Percentiles rank a stretch among this genome's conserved stretches.
Evolutionary conservation across 1,284 basidiomycete species (phyloP).

Genomic region (Polyporus tsugae): DNA sequence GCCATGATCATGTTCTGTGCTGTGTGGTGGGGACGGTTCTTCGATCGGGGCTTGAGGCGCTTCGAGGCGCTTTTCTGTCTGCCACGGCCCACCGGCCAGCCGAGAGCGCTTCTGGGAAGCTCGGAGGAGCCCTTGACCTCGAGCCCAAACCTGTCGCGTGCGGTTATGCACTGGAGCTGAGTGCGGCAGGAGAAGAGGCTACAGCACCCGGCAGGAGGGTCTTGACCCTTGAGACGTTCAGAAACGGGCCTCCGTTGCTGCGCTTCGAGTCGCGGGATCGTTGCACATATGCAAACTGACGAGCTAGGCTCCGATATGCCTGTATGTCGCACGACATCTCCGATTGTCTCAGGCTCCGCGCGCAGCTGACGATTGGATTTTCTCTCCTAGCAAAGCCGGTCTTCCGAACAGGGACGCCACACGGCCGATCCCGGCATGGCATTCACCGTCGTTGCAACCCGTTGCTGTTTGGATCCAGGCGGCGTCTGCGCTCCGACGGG

Average conservation of each 20-base stretch:
- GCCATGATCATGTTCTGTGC: not conserved
- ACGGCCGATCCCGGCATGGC: not conserved
- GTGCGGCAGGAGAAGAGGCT: constrained; percentile 4
- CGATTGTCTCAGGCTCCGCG: not conserved
- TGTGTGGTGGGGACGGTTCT: not conserved
- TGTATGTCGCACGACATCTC: not conserved
- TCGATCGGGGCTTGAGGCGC: not conserved
- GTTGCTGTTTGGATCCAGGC: not conserved
- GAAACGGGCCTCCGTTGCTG: not conserved
- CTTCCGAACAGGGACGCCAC: not conserved
- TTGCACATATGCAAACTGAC: not conserved
- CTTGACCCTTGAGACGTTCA: not conserved
- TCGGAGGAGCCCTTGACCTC: not conserved
- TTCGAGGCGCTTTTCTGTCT: not conserved
- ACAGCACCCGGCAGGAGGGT: not conserved
- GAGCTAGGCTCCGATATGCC: not conserved
- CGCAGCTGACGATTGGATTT: not conserved
- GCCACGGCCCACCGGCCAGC: not conserved
- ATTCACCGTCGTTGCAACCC: not conserved
- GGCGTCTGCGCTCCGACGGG: not conserved
- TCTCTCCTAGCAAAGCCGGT: not conserved
- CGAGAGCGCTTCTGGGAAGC: not conserved
- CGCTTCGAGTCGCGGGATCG: not conserved
- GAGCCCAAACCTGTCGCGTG: not conserved
- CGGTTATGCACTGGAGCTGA: not conserved